Percentiles rank a stretch among this genome's conserved stretches.
These are phyloP conservation scores for Blastosporella zonata DNA, from an alignment of 1,284 basidiomycete species.

Conservation along the genomic window DNA sequence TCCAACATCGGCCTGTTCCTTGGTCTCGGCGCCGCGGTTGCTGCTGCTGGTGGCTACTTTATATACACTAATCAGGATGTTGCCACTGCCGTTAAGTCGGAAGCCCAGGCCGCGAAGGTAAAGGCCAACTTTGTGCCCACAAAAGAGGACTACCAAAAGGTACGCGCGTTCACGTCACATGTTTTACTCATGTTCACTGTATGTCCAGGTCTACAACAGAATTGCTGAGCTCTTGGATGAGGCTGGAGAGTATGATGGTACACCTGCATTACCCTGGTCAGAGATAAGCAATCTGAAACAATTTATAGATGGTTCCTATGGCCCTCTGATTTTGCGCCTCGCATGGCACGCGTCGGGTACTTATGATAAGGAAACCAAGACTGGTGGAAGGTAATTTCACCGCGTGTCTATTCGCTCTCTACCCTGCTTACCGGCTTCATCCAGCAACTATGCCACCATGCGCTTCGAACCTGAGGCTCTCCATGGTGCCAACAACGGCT, in stretches of 20 bases:
- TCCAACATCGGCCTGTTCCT: constrained; percentile 54
- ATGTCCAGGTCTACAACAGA: constrained; percentile 76
- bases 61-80: constrained; percentile 50
- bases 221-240: constrained; percentile 78
- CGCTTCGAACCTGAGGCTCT: constrained; percentile 84
- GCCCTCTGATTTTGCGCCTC: constrained; percentile 88
- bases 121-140: constrained; percentile 62
- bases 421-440: not conserved
- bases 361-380: constrained; percentile 82
- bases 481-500: constrained; percentile 88
- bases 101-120: constrained; percentile 58
- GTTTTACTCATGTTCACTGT: constrained; percentile 1
- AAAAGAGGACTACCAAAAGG: constrained; percentile 86
- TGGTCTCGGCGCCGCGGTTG: constrained; percentile 51
- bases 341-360: constrained; percentile 95
- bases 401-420: not conserved
- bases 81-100: constrained; percentile 54
- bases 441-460: constrained; percentile 93
- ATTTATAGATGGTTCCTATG: constrained; percentile 81
- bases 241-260: constrained; percentile 82
- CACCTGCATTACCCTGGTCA: constrained; percentile 20
- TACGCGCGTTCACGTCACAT: constrained; percentile 23
- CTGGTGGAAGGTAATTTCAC: constrained; percentile 75
- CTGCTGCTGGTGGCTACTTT: constrained; percentile 55
- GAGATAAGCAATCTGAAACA: constrained; percentile 10